Evolutionary conservation across 305 asterid species (phyloP).

Genomic region (Ajuga reptans): DNA sequence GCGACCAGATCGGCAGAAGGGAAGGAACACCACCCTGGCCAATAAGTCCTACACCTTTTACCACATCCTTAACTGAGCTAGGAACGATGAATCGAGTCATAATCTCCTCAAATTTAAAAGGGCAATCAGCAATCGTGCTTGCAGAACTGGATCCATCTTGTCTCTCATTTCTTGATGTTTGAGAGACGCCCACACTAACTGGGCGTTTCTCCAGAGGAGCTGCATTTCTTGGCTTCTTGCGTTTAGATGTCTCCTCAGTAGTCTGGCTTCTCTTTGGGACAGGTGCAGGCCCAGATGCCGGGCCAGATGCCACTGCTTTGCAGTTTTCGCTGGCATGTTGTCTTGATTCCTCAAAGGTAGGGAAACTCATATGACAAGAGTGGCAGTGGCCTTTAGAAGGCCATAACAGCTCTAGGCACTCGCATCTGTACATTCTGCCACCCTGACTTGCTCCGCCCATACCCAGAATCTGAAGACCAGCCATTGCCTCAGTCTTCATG

Average conservation of each 20-base stretch:
- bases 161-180: conserved; percentile 33
- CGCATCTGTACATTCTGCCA: conserved; percentile 54
- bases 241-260: conserved; percentile 38
- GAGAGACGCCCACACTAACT: conserved; percentile 27
- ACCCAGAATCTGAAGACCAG: conserved; percentile 27
- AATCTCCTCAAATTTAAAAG: conserved; percentile 67
- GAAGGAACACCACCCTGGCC: conserved; percentile 52
- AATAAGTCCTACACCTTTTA: conserved; percentile 59
- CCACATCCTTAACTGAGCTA: conserved; percentile 54
- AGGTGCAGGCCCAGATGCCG: conserved; percentile 33
- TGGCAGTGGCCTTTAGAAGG: conserved; percentile 59
- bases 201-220: conserved; percentile 34
- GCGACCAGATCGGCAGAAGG: conserved; percentile 34
- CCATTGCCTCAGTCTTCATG: conserved; percentile 28
- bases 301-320: conserved; percentile 28
- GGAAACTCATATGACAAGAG: conserved; percentile 68
- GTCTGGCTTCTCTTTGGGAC: conserved; percentile 33
- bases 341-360: conserved; percentile 38
- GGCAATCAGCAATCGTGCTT: conserved; percentile 37
- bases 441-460: conserved; percentile 26
- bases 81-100: conserved; percentile 52
- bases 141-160: conserved; percentile 32
- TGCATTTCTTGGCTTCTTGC: conserved; percentile 36
- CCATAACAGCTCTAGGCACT: conserved; percentile 79
- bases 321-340: conserved; percentile 52